Conservation (phyloP, 495 filamentous ascomycete genomes). For the Barbatosphaeria neglecta region DNA sequence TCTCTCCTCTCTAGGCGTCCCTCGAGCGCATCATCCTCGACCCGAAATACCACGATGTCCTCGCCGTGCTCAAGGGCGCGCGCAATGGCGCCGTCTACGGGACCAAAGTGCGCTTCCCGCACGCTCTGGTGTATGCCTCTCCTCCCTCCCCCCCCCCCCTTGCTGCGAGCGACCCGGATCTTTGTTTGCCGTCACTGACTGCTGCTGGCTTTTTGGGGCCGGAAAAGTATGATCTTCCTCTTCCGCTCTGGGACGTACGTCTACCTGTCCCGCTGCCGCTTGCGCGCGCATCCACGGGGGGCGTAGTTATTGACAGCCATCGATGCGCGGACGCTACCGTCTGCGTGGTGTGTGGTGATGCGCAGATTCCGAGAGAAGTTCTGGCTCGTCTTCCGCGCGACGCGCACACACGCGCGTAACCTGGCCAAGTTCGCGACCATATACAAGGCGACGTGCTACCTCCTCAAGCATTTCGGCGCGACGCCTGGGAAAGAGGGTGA, state of each 20-base stretch:
- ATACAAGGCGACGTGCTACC: slow-evolving; percentile 72
- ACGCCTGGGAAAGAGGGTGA: slow-evolving; percentile 44
- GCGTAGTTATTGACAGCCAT: not conserved
- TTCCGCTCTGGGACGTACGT: slow-evolving; percentile 80
- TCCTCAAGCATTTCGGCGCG: slow-evolving; percentile 53
- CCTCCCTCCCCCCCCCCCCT: not conserved
- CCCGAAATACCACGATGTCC: slow-evolving; percentile 67
- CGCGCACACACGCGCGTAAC: slow-evolving; percentile 81
- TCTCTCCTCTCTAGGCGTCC: slow-evolving; percentile 17
- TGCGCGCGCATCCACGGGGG: too few relatives aligned
- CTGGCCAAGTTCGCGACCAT: slow-evolving; percentile 79
- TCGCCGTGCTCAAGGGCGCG: slow-evolving; percentile 76
- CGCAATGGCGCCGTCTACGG: slow-evolving; percentile 97
- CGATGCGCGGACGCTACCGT: not conserved
- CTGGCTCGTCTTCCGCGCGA: slow-evolving; percentile 69
- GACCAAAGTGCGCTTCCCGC: slow-evolving; percentile 95
- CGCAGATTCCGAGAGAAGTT: slow-evolving; percentile 64
- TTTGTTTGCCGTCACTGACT: too few relatives aligned
- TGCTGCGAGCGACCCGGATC: slow-evolving; percentile 44
- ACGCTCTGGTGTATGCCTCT: slow-evolving; percentile 72
- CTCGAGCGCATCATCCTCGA: slow-evolving; percentile 66
- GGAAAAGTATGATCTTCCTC: slow-evolving; percentile 72
- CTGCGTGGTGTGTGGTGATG: not conserved
- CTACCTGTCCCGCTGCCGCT: not conserved
- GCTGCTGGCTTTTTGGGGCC: not conserved